phyloP scores from a whole-genome alignment of 2,329 filamentous ascomycete species.

The Lanzia echinophila region DNA sequence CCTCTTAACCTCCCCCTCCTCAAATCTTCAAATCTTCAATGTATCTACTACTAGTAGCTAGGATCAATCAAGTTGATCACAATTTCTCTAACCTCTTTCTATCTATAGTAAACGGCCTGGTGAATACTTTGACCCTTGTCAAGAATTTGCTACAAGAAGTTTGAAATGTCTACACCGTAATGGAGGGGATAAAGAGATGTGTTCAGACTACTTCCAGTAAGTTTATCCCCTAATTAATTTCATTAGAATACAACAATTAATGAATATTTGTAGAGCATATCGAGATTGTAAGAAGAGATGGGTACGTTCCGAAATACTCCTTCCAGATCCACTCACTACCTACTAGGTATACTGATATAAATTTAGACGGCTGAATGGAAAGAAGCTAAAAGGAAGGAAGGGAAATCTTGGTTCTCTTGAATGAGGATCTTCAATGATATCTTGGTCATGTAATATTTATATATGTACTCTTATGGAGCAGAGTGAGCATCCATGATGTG shows the following conservation, averaged over 20 bases:
- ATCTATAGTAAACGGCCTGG: constrained; percentile 70
- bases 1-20: constrained; percentile 12
- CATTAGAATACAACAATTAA: not conserved
- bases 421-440: not conserved
- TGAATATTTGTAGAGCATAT: constrained; percentile 62
- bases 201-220: constrained; percentile 91
- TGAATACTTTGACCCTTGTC: constrained; percentile 92
- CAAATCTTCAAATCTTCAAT: too few relatives aligned
- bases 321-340: not conserved
- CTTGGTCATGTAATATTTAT: not conserved
- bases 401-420: constrained; percentile 26
- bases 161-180: constrained; percentile 87
- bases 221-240: constrained; percentile 28
- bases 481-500: too few relatives aligned
- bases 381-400: constrained; percentile 36
- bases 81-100: constrained; percentile 12
- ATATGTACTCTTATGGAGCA: too few relatives aligned
- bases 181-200: constrained; percentile 80
- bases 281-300: constrained; percentile 92
- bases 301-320: constrained; percentile 50
- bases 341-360: not conserved
- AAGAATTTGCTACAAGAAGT: constrained; percentile 80
- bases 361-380: constrained; percentile 39
- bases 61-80: not conserved
- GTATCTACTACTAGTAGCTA: too few relatives aligned